Conservation (phyloP, 2,329 filamentous ascomycete genomes). For the Clarireedia sp. region DNA sequence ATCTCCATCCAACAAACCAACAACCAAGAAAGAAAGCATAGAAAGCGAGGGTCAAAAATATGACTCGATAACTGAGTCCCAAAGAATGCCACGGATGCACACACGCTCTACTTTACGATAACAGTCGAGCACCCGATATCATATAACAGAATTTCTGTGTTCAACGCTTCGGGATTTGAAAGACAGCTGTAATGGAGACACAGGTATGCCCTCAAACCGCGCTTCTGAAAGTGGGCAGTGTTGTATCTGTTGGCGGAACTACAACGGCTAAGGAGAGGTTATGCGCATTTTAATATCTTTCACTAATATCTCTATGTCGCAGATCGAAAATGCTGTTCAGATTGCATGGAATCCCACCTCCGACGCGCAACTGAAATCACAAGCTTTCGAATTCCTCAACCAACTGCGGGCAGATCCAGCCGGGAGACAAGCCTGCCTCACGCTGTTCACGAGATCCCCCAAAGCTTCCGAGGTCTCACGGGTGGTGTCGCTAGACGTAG, state of each 20-base stretch:
- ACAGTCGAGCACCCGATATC: slow-evolving; percentile 18
- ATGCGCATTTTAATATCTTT: not conserved
- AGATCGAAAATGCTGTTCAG: slow-evolving; percentile 93
- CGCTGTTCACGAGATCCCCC: slow-evolving; percentile 74
- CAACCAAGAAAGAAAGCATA: slow-evolving; percentile 10
- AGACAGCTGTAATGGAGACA: slow-evolving; percentile 24
- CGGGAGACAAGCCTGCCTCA: slow-evolving; percentile 83
- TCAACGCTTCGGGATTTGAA: not conserved
- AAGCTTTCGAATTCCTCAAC: slow-evolving; percentile 74
- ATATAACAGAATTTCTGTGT: slow-evolving; percentile 1
- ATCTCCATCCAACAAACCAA: slow-evolving; percentile 10
- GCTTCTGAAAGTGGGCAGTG: slow-evolving; percentile 3
- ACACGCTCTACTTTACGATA: slow-evolving; percentile 12
- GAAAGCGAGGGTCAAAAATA: slow-evolving; percentile 6
- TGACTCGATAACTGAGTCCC: slow-evolving; percentile 23
- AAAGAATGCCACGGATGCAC: slow-evolving; percentile 25
- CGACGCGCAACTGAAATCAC: slow-evolving; percentile 64
- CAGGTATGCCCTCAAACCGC: slow-evolving; percentile 23
- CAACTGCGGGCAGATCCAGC: slow-evolving; percentile 75
- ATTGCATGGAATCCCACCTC: slow-evolving; percentile 81
- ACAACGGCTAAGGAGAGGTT: not conserved
- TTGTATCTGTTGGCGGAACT: not conserved
- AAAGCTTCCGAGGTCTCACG: slow-evolving; percentile 76
- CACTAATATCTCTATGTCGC: slow-evolving; percentile 24
- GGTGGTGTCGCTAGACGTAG: slow-evolving; percentile 80